Conservation (phyloP, 2,329 filamentous ascomycete genomes). For the Aspergillus neoniger region DNA sequence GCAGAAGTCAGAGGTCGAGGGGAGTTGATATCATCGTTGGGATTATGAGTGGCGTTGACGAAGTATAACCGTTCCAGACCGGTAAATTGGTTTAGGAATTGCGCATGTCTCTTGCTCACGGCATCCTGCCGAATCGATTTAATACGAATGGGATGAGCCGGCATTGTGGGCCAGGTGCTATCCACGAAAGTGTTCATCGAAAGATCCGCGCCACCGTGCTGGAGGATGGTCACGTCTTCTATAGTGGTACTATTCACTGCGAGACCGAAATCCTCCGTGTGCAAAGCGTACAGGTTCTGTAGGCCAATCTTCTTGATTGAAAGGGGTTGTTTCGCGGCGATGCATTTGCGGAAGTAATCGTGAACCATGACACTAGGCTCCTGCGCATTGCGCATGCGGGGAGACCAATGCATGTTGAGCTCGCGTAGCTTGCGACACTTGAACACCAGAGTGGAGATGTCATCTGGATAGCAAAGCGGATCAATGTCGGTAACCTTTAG, state of each 20-base stretch:
- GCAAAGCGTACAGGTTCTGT: slow-evolving; percentile 60
- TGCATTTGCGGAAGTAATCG: slow-evolving; percentile 58
- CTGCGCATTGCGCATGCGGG: slow-evolving; percentile 60
- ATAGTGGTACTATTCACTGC: slow-evolving; percentile 46
- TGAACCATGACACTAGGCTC: slow-evolving; percentile 59
- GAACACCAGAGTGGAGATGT: slow-evolving; percentile 58
- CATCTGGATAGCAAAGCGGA: slow-evolving; percentile 65
- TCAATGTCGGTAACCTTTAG: slow-evolving; percentile 62
- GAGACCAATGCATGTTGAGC: slow-evolving; percentile 61
- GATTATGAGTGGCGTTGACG: slow-evolving; percentile 43
- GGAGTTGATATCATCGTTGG: slow-evolving; percentile 36
- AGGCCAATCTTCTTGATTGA: slow-evolving; percentile 54
- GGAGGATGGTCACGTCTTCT: slow-evolving; percentile 57
- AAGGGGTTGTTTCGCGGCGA: slow-evolving; percentile 50
- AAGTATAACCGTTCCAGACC: slow-evolving; percentile 56
- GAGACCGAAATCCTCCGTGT: slow-evolving; percentile 49
- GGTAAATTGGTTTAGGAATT: slow-evolving; percentile 45
- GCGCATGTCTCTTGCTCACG: slow-evolving; percentile 47
- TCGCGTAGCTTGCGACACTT: slow-evolving; percentile 57
- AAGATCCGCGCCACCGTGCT: slow-evolving; percentile 51
- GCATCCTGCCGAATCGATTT: slow-evolving; percentile 55
- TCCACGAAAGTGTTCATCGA: slow-evolving; percentile 56
- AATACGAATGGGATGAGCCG: slow-evolving; percentile 37
- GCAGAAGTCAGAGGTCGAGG: slow-evolving; percentile 25
- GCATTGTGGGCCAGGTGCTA: slow-evolving; percentile 52